Evolutionary conservation across 352 stramenopile species (phyloP).

Genomic region (Phytophthora sp.): DNA sequence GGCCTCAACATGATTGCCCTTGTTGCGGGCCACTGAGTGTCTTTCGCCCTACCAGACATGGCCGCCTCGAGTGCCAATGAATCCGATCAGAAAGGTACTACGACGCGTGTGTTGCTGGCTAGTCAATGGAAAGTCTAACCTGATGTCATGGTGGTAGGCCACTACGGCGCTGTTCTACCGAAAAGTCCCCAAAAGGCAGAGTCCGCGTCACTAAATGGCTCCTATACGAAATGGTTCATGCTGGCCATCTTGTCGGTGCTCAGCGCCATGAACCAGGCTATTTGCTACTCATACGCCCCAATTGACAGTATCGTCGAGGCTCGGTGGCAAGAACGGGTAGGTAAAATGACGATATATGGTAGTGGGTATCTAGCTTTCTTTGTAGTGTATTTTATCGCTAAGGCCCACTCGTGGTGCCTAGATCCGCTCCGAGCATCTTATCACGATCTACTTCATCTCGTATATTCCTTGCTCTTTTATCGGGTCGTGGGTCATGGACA

Average conservation of each 20-base stretch:
- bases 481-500: slow-evolving; percentile 80
- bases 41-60: too few species aligned
- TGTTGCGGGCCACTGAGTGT: too few species aligned
- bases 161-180: not conserved
- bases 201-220: not conserved
- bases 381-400: not conserved
- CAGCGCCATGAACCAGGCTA: slow-evolving; percentile 33
- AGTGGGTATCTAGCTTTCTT: too few species aligned
- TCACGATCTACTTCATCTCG: slow-evolving; percentile 78
- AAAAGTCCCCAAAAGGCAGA: not conserved
- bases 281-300: slow-evolving; percentile 75
- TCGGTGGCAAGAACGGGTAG: slow-evolving; percentile 51
- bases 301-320: slow-evolving; percentile 60
- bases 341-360: too few species aligned
- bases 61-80: too few species aligned
- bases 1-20: too few species aligned
- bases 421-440: slow-evolving; percentile 72
- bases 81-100: not conserved
- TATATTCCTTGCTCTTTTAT: slow-evolving; percentile 83
- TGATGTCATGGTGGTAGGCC: not conserved
- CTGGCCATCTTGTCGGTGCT: slow-evolving; percentile 55
- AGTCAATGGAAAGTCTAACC: not conserved
- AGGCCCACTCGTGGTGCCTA: too few species aligned
- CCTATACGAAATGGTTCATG: slow-evolving; percentile 62
- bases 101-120: not conserved